These are phyloP conservation scores for Tolypocladium inflatum DNA, from an alignment of 2,329 filamentous ascomycete species.

Conservation along the genomic window DNA sequence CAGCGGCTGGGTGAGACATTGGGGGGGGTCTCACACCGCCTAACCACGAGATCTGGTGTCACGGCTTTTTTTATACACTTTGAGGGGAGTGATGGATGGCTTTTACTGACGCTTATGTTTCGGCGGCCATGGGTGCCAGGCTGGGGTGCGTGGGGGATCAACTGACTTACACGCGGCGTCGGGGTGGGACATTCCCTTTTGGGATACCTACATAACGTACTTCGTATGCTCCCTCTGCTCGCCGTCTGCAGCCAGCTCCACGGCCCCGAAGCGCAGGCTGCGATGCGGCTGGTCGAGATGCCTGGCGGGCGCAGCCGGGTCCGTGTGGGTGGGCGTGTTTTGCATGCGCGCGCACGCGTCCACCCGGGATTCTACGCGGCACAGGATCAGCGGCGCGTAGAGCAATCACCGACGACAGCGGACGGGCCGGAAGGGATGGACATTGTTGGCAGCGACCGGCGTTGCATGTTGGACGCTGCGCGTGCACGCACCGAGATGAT, in stretches of 20 bases:
- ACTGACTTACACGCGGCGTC: neutral
- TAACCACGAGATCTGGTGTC: neutral
- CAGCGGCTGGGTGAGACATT: neutral
- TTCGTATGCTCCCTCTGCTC: too few species aligned
- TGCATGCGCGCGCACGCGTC: neutral
- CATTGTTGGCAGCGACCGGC: neutral
- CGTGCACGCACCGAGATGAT: neutral
- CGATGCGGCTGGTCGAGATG: too few species aligned
- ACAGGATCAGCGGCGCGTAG: neutral
- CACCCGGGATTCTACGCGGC: neutral
- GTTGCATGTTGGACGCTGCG: neutral
- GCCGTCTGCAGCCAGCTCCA: too few species aligned
- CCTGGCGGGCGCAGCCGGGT: neutral
- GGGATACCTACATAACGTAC: neutral
- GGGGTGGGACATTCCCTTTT: neutral
- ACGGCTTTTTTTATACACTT: neutral
- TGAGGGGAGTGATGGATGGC: neutral
- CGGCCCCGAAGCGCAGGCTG: too few species aligned
- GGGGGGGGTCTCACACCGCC: neutral
- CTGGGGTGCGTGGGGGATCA: neutral
- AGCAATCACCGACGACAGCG: neutral
- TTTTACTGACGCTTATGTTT: neutral
- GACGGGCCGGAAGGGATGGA: neutral
- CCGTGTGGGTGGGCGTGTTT: neutral
- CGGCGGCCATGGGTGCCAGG: neutral